Base-by-base conservation (phyloP, 179 eudicot genomes). In the Silene coronaria region DNA sequence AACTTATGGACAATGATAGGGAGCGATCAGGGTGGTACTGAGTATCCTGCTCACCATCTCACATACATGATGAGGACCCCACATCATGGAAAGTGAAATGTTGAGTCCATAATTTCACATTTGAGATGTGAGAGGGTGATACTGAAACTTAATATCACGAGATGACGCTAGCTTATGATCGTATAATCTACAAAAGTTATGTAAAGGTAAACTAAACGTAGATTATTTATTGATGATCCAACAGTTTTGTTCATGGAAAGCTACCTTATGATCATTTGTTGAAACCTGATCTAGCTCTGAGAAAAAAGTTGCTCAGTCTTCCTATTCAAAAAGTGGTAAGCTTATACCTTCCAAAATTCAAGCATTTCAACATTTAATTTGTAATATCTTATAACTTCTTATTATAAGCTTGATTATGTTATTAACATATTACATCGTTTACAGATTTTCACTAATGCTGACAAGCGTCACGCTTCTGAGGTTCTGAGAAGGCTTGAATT, bases 221-320 rank as follows among this genome's bases (percentile, higher is more conserved):
- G 38, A 34, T 34, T 34, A 34, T 34, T 36, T 2, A 71, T 77
- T 23, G 19, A 42, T 61, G 30, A 27, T 81, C 36, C 51, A 34
- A 58, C 85, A 93, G 98, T 51, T 86, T 84, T 79, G 98, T 94
- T 60, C 98, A 94, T 77, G 98, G 98, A 67, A 87, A 87, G 82
- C 79, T 94, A 74, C 97, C 96, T 9, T 94, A 92, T 70, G 96
- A 42, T 42, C 48, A 89, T 46, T 67, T 81, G 77, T 82, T 94
- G 65, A 94, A 92, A 84, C 88, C 91, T 4, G 96, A 94, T 73
- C 85, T 85, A n/a, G 88, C 86, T 70, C 36, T 92, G 34, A 92
- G 86, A 79, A 88, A 68, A 75, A 86, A 92, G 72, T 82, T 94
- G 70, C 91, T 85, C 32, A 87, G 91, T 79, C 75, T 94, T 73